Percentiles rank a stretch among this genome's conserved stretches.
These are phyloP conservation scores for Coffea eugenioides DNA, from an alignment of 257 asterid genomes.

Conservation along the genomic window DNA sequence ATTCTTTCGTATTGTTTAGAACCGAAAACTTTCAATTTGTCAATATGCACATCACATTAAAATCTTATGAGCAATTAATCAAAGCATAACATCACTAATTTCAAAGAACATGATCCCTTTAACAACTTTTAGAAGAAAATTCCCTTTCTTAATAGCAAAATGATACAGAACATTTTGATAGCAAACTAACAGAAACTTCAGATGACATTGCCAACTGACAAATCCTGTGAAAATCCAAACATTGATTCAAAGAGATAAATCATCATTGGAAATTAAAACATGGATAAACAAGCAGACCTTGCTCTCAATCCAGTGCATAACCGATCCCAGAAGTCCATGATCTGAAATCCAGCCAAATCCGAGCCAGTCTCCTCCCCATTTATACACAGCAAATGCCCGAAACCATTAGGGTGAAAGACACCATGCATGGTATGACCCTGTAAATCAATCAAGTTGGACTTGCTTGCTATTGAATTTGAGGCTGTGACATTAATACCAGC, in stretches of 20 bases:
- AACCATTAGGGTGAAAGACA: slow-evolving; percentile 90
- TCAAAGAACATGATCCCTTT: too few species aligned
- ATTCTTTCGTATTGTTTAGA: too few species aligned
- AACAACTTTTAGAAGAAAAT: too few species aligned
- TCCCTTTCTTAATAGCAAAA: too few species aligned
- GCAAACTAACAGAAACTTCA: too few species aligned
- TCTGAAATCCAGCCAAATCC: slow-evolving; percentile 63
- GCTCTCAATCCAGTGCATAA: slow-evolving; percentile 78
- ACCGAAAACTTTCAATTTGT: too few species aligned
- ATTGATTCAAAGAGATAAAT: too few species aligned
- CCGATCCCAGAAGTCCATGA: slow-evolving; percentile 97
- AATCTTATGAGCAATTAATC: neutral
- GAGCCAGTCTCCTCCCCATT: slow-evolving; percentile 72
- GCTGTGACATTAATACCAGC: neutral
- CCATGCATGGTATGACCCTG: slow-evolving; percentile 79
- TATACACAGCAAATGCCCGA: slow-evolving; percentile 85
- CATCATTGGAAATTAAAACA: too few species aligned
- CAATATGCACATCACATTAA: neutral
- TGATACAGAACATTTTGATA: too few species aligned
- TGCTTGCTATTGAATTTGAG: slow-evolving; percentile 22
- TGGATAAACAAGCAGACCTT: slow-evolving; percentile 43
- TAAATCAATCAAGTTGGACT: slow-evolving; percentile 61
- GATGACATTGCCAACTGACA: too few species aligned
- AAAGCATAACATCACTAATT: too few species aligned
- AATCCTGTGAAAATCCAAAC: too few species aligned